These are phyloP conservation scores for Teratosphaeriaceae sp. DNA, from an alignment of 2,329 filamentous ascomycete genomes.

Conservation along the genomic window DNA sequence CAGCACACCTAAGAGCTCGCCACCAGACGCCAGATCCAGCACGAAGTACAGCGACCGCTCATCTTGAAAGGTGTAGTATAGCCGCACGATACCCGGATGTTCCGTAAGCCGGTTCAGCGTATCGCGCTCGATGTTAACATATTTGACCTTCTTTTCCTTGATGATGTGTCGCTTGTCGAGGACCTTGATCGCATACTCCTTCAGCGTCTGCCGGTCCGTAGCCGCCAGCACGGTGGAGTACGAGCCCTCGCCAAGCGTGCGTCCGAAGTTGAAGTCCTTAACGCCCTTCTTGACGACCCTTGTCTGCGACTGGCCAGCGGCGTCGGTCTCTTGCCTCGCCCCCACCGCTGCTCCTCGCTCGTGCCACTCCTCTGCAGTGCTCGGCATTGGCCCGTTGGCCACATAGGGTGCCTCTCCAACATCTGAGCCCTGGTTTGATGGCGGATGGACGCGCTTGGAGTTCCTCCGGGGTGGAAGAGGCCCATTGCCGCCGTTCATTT, in stretches of 20 bases:
- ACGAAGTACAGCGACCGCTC: slow-evolving; percentile 96
- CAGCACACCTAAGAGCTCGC: slow-evolving; percentile 83
- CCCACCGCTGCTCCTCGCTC: slow-evolving; percentile 86
- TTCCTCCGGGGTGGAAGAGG: slow-evolving; percentile 67
- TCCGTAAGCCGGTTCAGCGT: slow-evolving; percentile 93
- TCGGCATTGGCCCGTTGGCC: slow-evolving; percentile 46
- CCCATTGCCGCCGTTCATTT: slow-evolving; percentile 51
- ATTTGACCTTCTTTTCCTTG: slow-evolving; percentile 99
- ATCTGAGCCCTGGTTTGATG: slow-evolving; percentile 21
- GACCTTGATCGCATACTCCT: slow-evolving; percentile 97
- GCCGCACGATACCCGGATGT: slow-evolving; percentile 88
- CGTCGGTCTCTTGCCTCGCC: slow-evolving; percentile 75
- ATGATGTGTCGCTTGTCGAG: slow-evolving; percentile 98
- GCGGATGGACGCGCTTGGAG: slow-evolving; percentile 54
- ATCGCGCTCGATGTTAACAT: slow-evolving; percentile 99
- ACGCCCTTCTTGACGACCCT: slow-evolving; percentile 94
- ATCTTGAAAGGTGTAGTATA: slow-evolving; percentile 99
- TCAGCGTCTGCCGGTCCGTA: slow-evolving; percentile 86
- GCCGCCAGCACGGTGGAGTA: slow-evolving; percentile 95
- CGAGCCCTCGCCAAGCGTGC: slow-evolving; percentile 87
- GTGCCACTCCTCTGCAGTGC: slow-evolving; percentile 83
- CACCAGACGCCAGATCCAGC: slow-evolving; percentile 83
- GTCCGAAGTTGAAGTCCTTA: slow-evolving; percentile 90
- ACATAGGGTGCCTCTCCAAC: slow-evolving; percentile 13
- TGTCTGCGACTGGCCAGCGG: slow-evolving; percentile 66